Conservation (phyloP, 2,329 filamentous ascomycete species). For the Dactylonectria macrodidyma region DNA sequence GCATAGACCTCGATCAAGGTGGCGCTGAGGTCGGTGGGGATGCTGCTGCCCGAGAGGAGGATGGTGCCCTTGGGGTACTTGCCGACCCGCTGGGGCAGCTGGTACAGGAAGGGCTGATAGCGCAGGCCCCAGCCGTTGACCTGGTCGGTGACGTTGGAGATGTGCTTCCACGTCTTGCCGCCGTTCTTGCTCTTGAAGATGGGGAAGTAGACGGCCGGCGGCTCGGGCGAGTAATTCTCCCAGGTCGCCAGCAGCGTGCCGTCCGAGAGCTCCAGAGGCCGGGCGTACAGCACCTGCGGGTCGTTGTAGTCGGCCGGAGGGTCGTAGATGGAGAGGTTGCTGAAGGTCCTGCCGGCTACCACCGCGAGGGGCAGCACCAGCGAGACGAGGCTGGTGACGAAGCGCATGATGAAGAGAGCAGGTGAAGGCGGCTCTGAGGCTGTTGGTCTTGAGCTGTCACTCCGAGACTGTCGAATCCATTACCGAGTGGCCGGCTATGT, state of each 20-base stretch:
- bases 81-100: conserved; percentile 71
- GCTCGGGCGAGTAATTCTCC: conserved; percentile 71
- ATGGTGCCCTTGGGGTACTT: conserved; percentile 74
- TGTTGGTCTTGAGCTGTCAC: background rate
- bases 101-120: conserved; percentile 79
- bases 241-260: conserved; percentile 67
- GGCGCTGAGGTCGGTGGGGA: conserved; percentile 70
- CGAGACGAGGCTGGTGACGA: conserved; percentile 19
- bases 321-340: conserved; percentile 56
- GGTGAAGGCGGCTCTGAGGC: background rate
- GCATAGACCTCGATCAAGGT: conserved; percentile 82
- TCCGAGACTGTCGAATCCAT: conserved; percentile 10
- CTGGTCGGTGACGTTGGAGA: conserved; percentile 75
- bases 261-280: conserved; percentile 60
- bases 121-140: conserved; percentile 77
- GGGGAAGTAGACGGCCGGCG: conserved; percentile 69
- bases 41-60: conserved; percentile 73
- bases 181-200: conserved; percentile 67
- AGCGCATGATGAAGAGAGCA: conserved; percentile 24
- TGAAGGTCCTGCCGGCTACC: conserved; percentile 34
- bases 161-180: conserved; percentile 74
- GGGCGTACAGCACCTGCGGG: conserved; percentile 61
- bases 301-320: conserved; percentile 58
- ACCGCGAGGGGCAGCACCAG: conserved; percentile 25
- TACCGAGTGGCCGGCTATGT: background rate